Evolutionary conservation across 208 protist species (phyloP).

Genomic region (Acanthamoeba castellanii): DNA sequence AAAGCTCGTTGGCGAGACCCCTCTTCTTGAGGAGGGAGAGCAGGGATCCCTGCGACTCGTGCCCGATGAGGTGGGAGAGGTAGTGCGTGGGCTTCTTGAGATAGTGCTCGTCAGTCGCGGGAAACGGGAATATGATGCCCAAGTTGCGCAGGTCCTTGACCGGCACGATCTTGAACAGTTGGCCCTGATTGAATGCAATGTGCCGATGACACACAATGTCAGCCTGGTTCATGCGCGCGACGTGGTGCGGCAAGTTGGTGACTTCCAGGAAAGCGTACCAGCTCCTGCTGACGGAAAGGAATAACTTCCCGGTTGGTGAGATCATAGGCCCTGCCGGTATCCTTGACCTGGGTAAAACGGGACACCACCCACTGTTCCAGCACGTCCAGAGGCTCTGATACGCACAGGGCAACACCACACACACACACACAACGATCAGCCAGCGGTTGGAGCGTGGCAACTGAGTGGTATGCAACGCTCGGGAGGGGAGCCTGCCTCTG

Average conservation of each 20-base stretch:
- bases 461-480: neutral
- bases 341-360: neutral
- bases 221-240: no score
- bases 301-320: constrained; percentile 15
- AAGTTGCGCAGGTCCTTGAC: constrained; percentile 88
- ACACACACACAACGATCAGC: neutral
- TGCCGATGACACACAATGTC: no score
- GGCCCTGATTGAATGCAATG: neutral
- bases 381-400: constrained; percentile 35
- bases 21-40: constrained; percentile 91
- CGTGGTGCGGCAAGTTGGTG: no score
- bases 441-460: neutral
- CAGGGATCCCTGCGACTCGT: constrained; percentile 94
- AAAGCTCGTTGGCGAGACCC: constrained; percentile 88
- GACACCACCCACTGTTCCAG: constrained; percentile 61
- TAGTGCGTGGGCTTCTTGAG: constrained; percentile 89
- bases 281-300: constrained; percentile 47
- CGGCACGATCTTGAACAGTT: constrained; percentile 85
- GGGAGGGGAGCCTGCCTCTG: constrained; percentile 27
- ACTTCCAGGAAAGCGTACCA: constrained; percentile 5
- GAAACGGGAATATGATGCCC: constrained; percentile 88
- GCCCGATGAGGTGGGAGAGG: constrained; percentile 93
- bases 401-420: neutral
- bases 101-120: constrained; percentile 84
- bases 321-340: neutral